Evolutionary conservation across 148 eudicot species (phyloP).

Genomic region (Limonium bicolor): DNA sequence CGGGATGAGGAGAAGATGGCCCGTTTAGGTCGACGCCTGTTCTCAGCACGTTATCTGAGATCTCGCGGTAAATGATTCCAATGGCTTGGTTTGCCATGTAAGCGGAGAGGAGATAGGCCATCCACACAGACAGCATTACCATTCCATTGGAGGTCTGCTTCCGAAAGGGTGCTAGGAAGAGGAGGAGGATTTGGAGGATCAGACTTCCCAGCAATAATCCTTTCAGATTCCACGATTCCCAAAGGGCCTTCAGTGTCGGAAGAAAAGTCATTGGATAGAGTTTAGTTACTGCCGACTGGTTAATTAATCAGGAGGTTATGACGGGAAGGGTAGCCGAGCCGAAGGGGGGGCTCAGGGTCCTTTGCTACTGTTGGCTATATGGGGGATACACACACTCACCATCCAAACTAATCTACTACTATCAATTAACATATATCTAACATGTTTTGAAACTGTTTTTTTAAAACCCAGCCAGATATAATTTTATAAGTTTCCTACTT

Average conservation of each 20-base stretch:
- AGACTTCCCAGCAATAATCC: slow-evolving; percentile 16
- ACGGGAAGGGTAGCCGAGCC: no score
- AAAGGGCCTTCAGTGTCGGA: slow-evolving; percentile 1
- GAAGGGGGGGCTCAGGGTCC: no score
- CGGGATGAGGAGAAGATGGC: not conserved
- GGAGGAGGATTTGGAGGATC: slow-evolving; percentile 14
- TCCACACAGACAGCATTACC: slow-evolving; percentile 16
- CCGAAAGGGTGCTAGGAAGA: slow-evolving; percentile 15
- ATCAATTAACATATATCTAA: no score
- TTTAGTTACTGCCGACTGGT: no score
- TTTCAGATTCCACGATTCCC: slow-evolving; percentile 21
- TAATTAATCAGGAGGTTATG: no score
- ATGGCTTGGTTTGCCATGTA: slow-evolving; percentile 16
- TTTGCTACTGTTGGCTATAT: no score
- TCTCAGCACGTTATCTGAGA: slow-evolving; percentile 11
- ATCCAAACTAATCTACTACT: no score
- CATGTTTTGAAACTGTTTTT: no score
- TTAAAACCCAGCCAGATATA: no score
- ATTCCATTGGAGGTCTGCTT: slow-evolving; percentile 10
- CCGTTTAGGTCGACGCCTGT: not conserved
- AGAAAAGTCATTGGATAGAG: no score
- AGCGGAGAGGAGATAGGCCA: slow-evolving; percentile 27
- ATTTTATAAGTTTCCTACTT: no score
- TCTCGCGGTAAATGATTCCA: slow-evolving; percentile 28
- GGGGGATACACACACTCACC: no score